These are phyloP conservation scores for Teunomyces funiuensis DNA, from an alignment of 805 yeast species.

Conservation along the genomic window DNA sequence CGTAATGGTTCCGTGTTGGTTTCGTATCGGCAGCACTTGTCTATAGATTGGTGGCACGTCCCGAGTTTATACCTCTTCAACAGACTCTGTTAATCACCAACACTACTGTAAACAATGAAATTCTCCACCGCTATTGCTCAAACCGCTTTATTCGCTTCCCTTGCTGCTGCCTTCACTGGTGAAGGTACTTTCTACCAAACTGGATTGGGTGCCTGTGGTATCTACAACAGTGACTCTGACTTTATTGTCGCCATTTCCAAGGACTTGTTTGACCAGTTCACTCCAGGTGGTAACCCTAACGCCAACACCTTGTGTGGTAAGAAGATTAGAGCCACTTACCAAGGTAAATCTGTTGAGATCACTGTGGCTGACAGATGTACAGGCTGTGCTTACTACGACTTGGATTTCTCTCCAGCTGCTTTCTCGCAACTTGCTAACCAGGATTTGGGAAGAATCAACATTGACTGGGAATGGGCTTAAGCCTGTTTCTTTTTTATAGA, in stretches of 20 bases:
- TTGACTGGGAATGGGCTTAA: slow-evolving; percentile 46
- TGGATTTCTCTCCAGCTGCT: slow-evolving; percentile 62
- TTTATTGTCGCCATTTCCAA: slow-evolving; percentile 53
- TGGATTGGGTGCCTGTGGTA: slow-evolving; percentile 57
- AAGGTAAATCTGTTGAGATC: slow-evolving; percentile 54
- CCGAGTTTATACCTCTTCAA: background rate
- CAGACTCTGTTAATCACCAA: no score
- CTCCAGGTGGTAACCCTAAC: slow-evolving; percentile 38
- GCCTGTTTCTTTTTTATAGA: background rate
- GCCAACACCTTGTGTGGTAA: slow-evolving; percentile 54
- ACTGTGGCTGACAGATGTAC: slow-evolving; percentile 59
- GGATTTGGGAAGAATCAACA: slow-evolving; percentile 52
- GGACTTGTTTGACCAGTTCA: slow-evolving; percentile 36
- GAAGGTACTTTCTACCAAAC: slow-evolving; percentile 51
- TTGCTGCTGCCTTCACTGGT: slow-evolving; percentile 31
- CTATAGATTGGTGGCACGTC: background rate
- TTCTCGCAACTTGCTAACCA: slow-evolving; percentile 52
- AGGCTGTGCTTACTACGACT: slow-evolving; percentile 49
- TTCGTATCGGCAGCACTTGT: no score
- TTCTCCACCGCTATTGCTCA: slow-evolving; percentile 15
- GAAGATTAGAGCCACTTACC: slow-evolving; percentile 45
- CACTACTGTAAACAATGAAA: slow-evolving; percentile 16
- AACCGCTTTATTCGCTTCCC: slow-evolving; percentile 13
- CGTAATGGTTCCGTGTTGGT: no score
- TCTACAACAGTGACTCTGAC: slow-evolving; percentile 43